Base-by-base conservation (phyloP, 2,329 filamentous ascomycete genomes). In the Tolypocladium tropicale region DNA sequence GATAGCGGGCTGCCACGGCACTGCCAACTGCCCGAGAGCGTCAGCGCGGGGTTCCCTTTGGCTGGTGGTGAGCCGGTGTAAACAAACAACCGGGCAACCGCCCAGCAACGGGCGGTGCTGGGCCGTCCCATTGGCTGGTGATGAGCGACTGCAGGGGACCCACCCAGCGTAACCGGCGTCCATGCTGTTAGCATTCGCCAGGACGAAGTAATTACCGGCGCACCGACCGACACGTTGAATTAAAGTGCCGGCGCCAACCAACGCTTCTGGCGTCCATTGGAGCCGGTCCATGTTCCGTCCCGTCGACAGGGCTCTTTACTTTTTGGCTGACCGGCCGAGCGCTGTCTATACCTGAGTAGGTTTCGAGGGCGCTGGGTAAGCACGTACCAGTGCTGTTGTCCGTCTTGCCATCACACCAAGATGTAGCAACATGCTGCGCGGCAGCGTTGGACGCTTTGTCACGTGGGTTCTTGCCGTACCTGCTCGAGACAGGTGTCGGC, bases 31-130 rank as follows among this genome's bases (percentile, higher is more conserved):
- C 28, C 18, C 46, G 21, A 49, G 46, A 14, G 52, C 28, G 52
- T n/a, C 52, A 18, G 52, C 52, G 52, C 52, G 52, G 52, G 52
- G 52, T 53, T 41, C 52, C 16, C 28, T 32, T n/a, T 23, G 23
- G 28, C 43, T 30, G 50, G 50, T 34, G 50, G 25, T 25, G 53
- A 36, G 12, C 25, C 37, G 14, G 14, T 52, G 66, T 69, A 69
- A 69, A 69, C 66, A 69, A 69, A 69, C 67, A 67, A 64, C 61
- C 57, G 59, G 60, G 59, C 63, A 66, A 67, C 67, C 57, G 61
- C 67, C 64, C 62, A 68, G 67, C 67, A 69, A 69, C 67, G 64
- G 59, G 28, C 25, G 28, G 18, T 14, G 28, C 46, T 23, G 25
- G 36, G 43, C 43, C 39, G 23, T 49, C 56, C 56, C 46, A 67